A percentile compares a stretch with the other conserved stretches of the same genome.
Evolutionary conservation across 2,329 filamentous ascomycete genomes (phyloP).

Genomic region (Colletotrichum tropicale): DNA sequence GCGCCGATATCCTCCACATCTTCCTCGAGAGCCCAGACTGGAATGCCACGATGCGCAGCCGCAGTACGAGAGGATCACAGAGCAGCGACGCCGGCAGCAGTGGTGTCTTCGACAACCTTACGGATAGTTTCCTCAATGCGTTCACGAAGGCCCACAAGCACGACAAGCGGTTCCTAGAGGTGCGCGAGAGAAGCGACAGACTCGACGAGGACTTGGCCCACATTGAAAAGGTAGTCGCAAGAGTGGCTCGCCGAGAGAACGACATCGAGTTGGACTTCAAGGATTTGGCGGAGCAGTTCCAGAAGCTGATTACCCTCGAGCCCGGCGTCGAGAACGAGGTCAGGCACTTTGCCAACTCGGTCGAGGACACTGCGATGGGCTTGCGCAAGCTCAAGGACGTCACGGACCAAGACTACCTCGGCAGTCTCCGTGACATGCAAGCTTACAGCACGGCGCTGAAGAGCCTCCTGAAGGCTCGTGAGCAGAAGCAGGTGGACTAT

Average conservation of each 20-base stretch:
- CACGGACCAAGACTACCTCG: conserved; percentile 95
- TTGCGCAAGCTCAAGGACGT: conserved; percentile 84
- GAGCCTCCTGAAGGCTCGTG: conserved; percentile 85
- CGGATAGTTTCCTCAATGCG: conserved; percentile 95
- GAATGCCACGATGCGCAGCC: conserved; percentile 92
- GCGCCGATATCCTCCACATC: conserved; percentile 80
- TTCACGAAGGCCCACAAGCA: conserved; percentile 97
- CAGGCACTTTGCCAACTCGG: conserved; percentile 83
- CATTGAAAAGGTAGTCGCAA: conserved; percentile 93
- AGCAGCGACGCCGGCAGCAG: conserved; percentile 53
- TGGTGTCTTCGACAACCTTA: conserved; percentile 92
- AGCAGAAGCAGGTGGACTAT: conserved; percentile 98
- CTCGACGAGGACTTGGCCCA: conserved; percentile 91
- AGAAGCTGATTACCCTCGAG: conserved; percentile 88
- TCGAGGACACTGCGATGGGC: conserved; percentile 82
- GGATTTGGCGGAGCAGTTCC: conserved; percentile 92
- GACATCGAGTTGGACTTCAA: conserved; percentile 89
- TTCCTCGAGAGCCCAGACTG: conserved; percentile 95
- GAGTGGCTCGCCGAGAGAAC: conserved; percentile 84
- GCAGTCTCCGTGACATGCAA: conserved; percentile 92
- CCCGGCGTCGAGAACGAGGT: conserved; percentile 83
- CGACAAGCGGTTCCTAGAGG: conserved; percentile 92
- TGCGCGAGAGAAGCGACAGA: conserved; percentile 90
- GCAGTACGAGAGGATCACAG: conserved; percentile 68
- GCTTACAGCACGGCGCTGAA: conserved; percentile 90